These are phyloP conservation scores for Mycena belliarum DNA, from an alignment of 768 basidiomycete genomes.

Conservation along the genomic window DNA sequence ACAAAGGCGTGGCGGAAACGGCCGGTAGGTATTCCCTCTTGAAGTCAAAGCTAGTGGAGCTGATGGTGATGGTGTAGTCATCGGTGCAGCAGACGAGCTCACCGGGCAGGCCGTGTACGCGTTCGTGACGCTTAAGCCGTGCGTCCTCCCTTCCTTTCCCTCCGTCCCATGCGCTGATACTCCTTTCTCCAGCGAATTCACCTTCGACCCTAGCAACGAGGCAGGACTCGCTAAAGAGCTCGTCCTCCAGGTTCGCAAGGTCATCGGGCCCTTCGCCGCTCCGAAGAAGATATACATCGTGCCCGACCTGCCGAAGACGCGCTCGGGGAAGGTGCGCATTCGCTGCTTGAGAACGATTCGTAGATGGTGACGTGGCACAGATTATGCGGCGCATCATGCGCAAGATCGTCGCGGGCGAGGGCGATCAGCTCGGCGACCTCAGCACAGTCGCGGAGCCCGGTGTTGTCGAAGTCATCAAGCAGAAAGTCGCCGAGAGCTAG, in stretches of 20 bases:
- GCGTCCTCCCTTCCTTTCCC: conserved; percentile 30
- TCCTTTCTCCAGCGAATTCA: conserved; percentile 66
- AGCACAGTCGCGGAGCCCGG: conserved; percentile 89
- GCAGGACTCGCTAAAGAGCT: conserved; percentile 79
- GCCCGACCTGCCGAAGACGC: conserved; percentile 87
- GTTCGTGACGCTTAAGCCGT: conserved; percentile 95
- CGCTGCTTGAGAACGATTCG: no score
- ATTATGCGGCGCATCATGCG: conserved; percentile 96
- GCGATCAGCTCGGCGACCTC: conserved; percentile 93
- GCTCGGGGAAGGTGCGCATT: conserved; percentile 80
- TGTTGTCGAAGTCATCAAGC: conserved; percentile 83
- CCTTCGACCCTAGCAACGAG: conserved; percentile 72
- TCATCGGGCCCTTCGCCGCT: conserved; percentile 96
- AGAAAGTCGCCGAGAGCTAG: conserved; percentile 64
- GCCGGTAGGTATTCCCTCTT: conserved; percentile 48
- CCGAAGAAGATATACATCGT: conserved; percentile 92
- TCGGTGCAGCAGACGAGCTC: conserved; percentile 83
- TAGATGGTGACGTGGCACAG: conserved; percentile 31
- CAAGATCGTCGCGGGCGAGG: conserved; percentile 94
- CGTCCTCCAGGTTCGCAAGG: conserved; percentile 92
- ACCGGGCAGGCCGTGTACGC: conserved; percentile 94
- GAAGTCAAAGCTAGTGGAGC: not conserved
- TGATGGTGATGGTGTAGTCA: no score
- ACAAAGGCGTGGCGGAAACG: conserved; percentile 95
- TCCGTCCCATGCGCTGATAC: not conserved